A percentile compares a stretch with the other conserved stretches of the same genome.
Conservation (phyloP, 2,329 filamentous ascomycete genomes). For the Trichothecium roseum region DNA sequence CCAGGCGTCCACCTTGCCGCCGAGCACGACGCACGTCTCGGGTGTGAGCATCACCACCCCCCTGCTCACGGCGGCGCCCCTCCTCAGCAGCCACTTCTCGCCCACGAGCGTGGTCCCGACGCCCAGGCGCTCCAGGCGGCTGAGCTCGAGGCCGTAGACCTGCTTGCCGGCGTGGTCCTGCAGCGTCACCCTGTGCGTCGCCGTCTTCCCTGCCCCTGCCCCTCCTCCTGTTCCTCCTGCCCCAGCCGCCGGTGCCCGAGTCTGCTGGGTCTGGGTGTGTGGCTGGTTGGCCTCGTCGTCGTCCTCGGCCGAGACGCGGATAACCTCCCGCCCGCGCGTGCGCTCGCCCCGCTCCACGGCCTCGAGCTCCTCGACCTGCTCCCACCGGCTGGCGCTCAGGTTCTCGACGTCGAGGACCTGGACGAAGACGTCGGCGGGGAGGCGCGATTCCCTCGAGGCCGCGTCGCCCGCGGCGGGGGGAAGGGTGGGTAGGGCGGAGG, state of each 20-base stretch:
- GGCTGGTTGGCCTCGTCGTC: conserved; percentile 32
- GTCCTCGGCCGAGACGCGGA: conserved; percentile 47
- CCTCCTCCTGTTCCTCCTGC: conserved; percentile 1
- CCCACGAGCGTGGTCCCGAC: conserved; percentile 62
- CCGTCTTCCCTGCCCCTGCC: conserved; percentile 20
- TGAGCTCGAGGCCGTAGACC: conserved; percentile 64
- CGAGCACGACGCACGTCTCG: conserved; percentile 57
- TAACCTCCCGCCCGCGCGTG: conserved; percentile 68
- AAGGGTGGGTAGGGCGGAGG: conserved; percentile 34
- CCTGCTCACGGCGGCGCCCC: conserved; percentile 55
- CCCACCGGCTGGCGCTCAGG: conserved; percentile 68
- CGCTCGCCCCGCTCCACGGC: conserved; percentile 62
- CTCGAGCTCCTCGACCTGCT: conserved; percentile 76
- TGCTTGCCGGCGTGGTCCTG: conserved; percentile 67
- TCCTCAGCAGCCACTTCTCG: conserved; percentile 65
- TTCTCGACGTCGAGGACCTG: conserved; percentile 86
- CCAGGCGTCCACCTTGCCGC: conserved; percentile 75
- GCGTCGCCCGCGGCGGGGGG: conserved; percentile 37
- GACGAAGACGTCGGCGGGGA: conserved; percentile 57
- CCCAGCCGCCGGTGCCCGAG: background rate
- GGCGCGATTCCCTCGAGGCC: conserved; percentile 39
- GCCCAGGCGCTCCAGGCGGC: conserved; percentile 52
- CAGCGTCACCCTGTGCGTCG: conserved; percentile 70
- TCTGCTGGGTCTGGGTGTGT: conserved; percentile 8
- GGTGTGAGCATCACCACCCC: conserved; percentile 74